Evolutionary conservation across 305 asterid species (phyloP), one percentile per base, ranked within the genome.

Genomic region (Fraxinus greggii): DNA sequence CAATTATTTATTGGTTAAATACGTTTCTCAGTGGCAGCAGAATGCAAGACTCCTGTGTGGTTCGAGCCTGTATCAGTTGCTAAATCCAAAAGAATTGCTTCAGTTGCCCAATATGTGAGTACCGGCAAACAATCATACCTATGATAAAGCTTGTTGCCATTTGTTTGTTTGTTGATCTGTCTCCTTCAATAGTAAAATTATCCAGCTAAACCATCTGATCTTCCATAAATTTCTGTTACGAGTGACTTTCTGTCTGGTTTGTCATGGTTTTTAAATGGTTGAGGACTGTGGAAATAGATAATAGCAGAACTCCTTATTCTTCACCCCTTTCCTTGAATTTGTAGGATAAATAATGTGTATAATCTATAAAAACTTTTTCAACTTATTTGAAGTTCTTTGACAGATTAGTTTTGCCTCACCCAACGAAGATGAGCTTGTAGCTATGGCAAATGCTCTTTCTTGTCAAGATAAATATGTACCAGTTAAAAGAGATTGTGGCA

Each of bases 21-120:
- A 67, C 54, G 35, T 33, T 83, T 87, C 73, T 59, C 94, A 94
- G 99, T 89, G 88, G 97, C 99, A 75, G 94, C 92, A 80, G 92
- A 90, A 89, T 85, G 88, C 80, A 78, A 81, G 76, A 93, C 96
- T 56, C 86, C 92, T 70, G 86, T 92, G 73, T 95, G 98, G 99
- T 95, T 95, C 85, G 98, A 94, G 90, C 98, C 99, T 7, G 99
- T 95, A 69, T 95, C 99, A 17, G 99, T 95, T 56, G 84, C 83
- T 32, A 95, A 95, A 88, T 94, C 99, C 76, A 89, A 80, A 90
- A 88, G 94, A 85, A 84, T 95, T 88, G 97, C 91, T 84, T 88
- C 93, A 79, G 85, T 94, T 78, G 94, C 82, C 51, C 92, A 92
- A 89, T 78, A 90, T 65, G 98, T 95, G 88, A 93, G 97, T 86